Base-by-base conservation (phyloP, 2,329 filamentous ascomycete species). In the Chrysosphaeria jannelii region DNA sequence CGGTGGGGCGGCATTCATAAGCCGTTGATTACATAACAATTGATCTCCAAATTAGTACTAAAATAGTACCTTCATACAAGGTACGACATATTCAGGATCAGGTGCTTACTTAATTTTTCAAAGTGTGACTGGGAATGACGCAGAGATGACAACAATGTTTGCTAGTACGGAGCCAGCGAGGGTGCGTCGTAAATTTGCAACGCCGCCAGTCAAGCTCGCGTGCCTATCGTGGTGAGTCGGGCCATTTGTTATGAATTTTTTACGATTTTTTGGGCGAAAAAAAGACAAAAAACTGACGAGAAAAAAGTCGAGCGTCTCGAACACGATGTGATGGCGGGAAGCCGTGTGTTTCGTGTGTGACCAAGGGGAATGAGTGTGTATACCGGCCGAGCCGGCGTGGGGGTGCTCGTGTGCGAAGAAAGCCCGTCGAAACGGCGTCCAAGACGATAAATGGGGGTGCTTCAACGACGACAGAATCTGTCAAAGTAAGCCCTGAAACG, bases 151-250 rank as follows among this genome's bases (percentile, higher is more conserved):
- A n/a, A n/a, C n/a, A n/a, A n/a, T n/a, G n/a, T n/a, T n/a, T n/a
- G n/a, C n/a, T n/a, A n/a, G n/a, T 12, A 24, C 22, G 10, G 23
- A 25, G 21, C 18, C 22, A 13, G 29, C 27, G 9, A 24, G 26
- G 5, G 30, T 26, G 25, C 30, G 31, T 5, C 28, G 30, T 27
- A 49, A 48, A 34, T 48, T 49, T 32, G 44, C 45, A 21, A 40
- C 42, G 14, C 51, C 50, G 23, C 51, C 51, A 2, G 50, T 53
- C 14, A 55, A 54, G 34, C 41, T 50, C 23, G 51, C 51, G 12
- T 54, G 51, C 31, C 40, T 54, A 27, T 44, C 49, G 25, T 54
- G 50, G 50, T 53, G 44, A 28, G 45, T 23, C 10, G n/a, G n/a
- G n/a, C n/a, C n/a, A n/a, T n/a, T n/a, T n/a, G n/a, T n/a, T n/a